Percentiles rank a stretch among this genome's conserved stretches.
phyloP scores from a whole-genome alignment of 371 early-diverging fungal genomes.

The Fennellomyces sp. region DNA sequence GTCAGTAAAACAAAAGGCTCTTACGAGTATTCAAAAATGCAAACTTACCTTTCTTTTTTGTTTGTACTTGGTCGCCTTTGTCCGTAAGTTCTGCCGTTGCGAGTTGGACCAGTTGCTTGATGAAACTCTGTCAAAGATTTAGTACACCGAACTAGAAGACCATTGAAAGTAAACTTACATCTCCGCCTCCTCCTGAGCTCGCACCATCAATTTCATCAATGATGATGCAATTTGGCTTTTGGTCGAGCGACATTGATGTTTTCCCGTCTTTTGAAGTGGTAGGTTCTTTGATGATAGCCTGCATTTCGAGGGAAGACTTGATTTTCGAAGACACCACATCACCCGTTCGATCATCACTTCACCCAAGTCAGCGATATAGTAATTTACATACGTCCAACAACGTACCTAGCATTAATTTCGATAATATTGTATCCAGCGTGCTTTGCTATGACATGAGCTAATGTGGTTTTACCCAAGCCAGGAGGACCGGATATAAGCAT shows the following conservation, averaged over 20 bases:
- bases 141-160: background rate
- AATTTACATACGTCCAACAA: background rate
- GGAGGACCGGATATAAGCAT: conserved; percentile 96
- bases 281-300: conserved; percentile 59
- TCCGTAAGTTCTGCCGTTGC: conserved; percentile 38
- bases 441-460: conserved; percentile 92
- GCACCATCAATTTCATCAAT: conserved; percentile 99
- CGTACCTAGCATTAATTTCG: conserved; percentile 98
- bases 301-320: conserved; percentile 75
- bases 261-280: conserved; percentile 4
- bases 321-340: conserved; percentile 74
- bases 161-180: conserved; percentile 18
- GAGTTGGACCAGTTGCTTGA: conserved; percentile 65
- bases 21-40: too few relatives aligned
- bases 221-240: conserved; percentile 84
- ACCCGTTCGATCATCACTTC: conserved; percentile 96
- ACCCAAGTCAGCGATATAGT: too few relatives aligned
- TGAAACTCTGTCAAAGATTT: conserved; percentile 65
- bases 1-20: too few relatives aligned
- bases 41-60: conserved; percentile 11
- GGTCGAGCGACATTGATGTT: conserved; percentile 25
- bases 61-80: conserved; percentile 29
- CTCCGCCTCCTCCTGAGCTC: conserved; percentile 68
- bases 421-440: conserved; percentile 92
- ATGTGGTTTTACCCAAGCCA: conserved; percentile 98